Evolutionary conservation across 2,329 filamentous ascomycete species (phyloP).

Genomic region (Gaeumannomyces sp.): DNA sequence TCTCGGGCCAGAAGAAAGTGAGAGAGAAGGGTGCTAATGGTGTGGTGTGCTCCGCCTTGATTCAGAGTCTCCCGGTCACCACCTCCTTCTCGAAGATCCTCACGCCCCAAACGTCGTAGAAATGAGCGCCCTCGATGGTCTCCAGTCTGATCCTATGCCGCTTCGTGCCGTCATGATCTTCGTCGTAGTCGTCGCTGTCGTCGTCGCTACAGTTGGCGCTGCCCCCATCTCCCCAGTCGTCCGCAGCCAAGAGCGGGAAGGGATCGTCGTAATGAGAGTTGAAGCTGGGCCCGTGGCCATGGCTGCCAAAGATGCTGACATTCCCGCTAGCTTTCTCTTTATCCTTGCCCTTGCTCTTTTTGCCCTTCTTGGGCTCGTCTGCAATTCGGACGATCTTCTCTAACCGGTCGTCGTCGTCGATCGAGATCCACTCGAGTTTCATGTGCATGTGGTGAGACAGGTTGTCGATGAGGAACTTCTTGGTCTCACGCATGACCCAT

Average conservation of each 20-base stretch:
- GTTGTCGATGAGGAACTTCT: slow-evolving; percentile 53
- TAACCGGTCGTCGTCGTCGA: slow-evolving; percentile 42
- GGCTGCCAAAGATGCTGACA: neutral
- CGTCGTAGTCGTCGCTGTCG: slow-evolving; percentile 29
- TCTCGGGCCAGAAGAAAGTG: neutral
- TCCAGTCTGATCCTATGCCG: slow-evolving; percentile 27
- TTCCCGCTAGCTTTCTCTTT: slow-evolving; percentile 24
- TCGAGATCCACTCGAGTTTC: slow-evolving; percentile 53
- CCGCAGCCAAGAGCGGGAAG: slow-evolving; percentile 23
- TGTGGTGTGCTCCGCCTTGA: neutral
- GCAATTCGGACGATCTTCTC: slow-evolving; percentile 41
- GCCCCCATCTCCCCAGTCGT: slow-evolving; percentile 23
- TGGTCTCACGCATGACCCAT: slow-evolving; percentile 50
- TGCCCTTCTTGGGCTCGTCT: slow-evolving; percentile 23
- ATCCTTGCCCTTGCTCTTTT: slow-evolving; percentile 27
- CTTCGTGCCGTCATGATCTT: slow-evolving; percentile 23
- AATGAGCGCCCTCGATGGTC: slow-evolving; percentile 31
- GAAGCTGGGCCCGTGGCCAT: slow-evolving; percentile 9
- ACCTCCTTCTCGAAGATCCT: slow-evolving; percentile 55
- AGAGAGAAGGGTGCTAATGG: neutral
- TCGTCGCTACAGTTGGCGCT: slow-evolving; percentile 19
- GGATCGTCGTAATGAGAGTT: slow-evolving; percentile 11
- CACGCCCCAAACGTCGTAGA: slow-evolving; percentile 41
- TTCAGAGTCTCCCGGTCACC: slow-evolving; percentile 34
- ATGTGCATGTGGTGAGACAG: slow-evolving; percentile 48